Evolutionary conservation across 2,329 filamentous ascomycete species (phyloP).

Genomic region (Dothideomycetes sp.): DNA sequence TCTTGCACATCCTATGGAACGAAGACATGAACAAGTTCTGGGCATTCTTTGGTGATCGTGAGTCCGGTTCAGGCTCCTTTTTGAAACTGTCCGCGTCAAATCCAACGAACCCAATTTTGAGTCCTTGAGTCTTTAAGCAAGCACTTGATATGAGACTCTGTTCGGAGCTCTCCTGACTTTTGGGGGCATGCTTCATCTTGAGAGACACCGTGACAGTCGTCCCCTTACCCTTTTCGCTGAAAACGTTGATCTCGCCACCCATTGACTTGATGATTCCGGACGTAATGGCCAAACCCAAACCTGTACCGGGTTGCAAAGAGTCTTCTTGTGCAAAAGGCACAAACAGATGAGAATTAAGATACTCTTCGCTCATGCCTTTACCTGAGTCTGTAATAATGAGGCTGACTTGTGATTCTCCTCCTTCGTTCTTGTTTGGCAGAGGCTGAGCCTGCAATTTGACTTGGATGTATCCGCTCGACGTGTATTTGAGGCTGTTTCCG

Average conservation of each 20-base stretch:
- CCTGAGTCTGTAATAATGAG: slow-evolving; percentile 51
- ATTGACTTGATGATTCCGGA: slow-evolving; percentile 49
- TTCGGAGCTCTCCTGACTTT: slow-evolving; percentile 2
- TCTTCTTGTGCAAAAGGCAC: slow-evolving; percentile 59
- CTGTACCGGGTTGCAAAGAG: slow-evolving; percentile 49
- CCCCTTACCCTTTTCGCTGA: slow-evolving; percentile 43
- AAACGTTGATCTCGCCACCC: slow-evolving; percentile 50
- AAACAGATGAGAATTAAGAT: slow-evolving; percentile 52
- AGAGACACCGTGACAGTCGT: slow-evolving; percentile 27
- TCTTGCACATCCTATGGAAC: slow-evolving; percentile 9
- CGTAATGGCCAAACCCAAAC: slow-evolving; percentile 58
- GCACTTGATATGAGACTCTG: slow-evolving; percentile 7
- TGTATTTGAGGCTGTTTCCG: slow-evolving; percentile 40
- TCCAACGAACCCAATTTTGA: slow-evolving; percentile 8
- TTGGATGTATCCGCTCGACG: slow-evolving; percentile 31
- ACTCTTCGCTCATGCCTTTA: slow-evolving; percentile 55
- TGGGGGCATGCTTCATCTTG: slow-evolving; percentile 3
- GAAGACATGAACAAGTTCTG: slow-evolving; percentile 9
- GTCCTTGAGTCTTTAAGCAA: background rate
- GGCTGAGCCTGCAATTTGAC: slow-evolving; percentile 18
- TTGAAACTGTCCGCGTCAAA: slow-evolving; percentile 7
- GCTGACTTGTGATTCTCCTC: background rate
- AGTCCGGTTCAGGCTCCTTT: background rate
- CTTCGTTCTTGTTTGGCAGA: background rate
- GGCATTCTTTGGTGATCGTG: slow-evolving; percentile 5